Conservation (phyloP, 2,329 filamentous ascomycete species). For the Hawksworthiomyces lignivorus region DNA sequence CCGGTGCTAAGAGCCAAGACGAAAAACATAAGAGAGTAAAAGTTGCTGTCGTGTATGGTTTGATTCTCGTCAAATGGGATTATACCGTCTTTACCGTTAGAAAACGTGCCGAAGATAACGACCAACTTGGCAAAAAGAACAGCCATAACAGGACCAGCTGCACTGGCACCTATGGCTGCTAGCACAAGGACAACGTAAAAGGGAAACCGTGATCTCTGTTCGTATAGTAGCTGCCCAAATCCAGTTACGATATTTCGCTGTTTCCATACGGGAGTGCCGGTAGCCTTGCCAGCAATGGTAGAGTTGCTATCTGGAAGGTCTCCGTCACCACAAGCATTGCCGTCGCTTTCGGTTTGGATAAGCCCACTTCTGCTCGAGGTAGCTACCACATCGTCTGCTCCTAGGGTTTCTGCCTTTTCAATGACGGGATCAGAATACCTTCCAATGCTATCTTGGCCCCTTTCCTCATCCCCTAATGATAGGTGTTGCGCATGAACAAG, state of each 20-base stretch:
- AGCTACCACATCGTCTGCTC: not conserved
- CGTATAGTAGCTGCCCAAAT: slow-evolving; percentile 49
- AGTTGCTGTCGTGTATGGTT: slow-evolving; percentile 26
- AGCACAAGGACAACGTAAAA: slow-evolving; percentile 39
- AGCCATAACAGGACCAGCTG: slow-evolving; percentile 38
- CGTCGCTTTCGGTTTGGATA: slow-evolving; percentile 20
- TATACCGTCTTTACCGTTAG: not conserved
- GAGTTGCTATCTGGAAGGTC: slow-evolving; percentile 25
- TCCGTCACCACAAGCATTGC: too few relatives aligned
- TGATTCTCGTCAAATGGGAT: not conserved
- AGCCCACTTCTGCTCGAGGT: too few relatives aligned
- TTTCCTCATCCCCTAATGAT: slow-evolving; percentile 34
- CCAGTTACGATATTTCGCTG: slow-evolving; percentile 37
- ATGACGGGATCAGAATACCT: not conserved
- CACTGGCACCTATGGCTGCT: slow-evolving; percentile 20
- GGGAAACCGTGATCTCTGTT: slow-evolving; percentile 44
- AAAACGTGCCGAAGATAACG: slow-evolving; percentile 3
- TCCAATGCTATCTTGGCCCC: too few relatives aligned
- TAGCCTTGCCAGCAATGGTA: slow-evolving; percentile 32
- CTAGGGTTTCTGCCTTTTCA: not conserved
- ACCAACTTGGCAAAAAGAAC: slow-evolving; percentile 49
- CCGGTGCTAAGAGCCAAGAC: slow-evolving; percentile 47
- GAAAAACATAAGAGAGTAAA: slow-evolving; percentile 60
- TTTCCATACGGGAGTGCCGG: slow-evolving; percentile 16
- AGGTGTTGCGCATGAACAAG: slow-evolving; percentile 57